Base-by-base conservation (phyloP, 139 green algal genomes). In the Chlorella sp. region DNA sequence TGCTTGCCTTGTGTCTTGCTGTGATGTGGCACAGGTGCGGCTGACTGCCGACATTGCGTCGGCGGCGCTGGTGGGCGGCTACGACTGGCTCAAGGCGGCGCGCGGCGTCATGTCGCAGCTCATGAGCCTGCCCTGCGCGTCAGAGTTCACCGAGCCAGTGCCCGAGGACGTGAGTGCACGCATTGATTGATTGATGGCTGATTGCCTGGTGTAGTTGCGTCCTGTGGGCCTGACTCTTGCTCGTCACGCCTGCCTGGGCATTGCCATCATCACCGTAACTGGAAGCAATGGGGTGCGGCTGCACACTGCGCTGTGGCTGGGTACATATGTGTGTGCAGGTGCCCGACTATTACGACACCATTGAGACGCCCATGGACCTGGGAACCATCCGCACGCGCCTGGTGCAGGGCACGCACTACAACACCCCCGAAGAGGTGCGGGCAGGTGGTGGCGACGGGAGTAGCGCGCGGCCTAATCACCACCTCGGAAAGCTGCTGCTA, bases 351-450 rank as follows among this genome's bases (percentile, higher is more conserved):
- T 55, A 24, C 17, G 42, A 55, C 10, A 55, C 42, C 42, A 55
- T 85, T 26, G 74, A 77, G 66, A 32, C 80, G 35, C 86, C 90
- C 33, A 89, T 93, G 86, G 90, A 93, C 80, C 75, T 94, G 68
- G 74, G 80, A 23, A 89, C 83, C 22, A 76, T 64, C 42, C 42
- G 42, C 17, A 55, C 10, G 42, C 10, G 10, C 10, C 42, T 55
- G 42, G 42, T 10, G 17, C 10, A 55, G 10, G 10, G 10, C 42
- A 55, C 10, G 42, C 42, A 55, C 42, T 55, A 55, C 42, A 17
- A 10, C 42, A 55, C 42, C 10, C 42, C 42, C 10, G 42, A 10
- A 55, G 42, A 55, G 42, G 42, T 55, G 42, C 42, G 42, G 17
- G 42, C 17, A 10, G 42, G 10, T 10, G 10, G 42, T 55, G 42